Conservation (phyloP, 106 monocot genomes). For the Cymbidium sinense region DNA sequence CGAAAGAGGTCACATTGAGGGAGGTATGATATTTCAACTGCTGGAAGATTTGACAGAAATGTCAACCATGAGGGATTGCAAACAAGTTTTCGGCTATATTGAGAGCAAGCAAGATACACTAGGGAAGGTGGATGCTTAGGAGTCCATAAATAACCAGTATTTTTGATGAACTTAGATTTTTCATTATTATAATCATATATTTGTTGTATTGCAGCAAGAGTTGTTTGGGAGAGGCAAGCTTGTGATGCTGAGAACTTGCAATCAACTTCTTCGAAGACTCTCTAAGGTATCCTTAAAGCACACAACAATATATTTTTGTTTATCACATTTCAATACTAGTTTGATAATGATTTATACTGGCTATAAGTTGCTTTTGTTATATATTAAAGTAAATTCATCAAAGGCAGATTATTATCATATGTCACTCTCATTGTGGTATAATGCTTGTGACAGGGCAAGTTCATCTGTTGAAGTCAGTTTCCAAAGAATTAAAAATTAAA, state of each 20-base stretch:
- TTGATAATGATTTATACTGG: background rate
- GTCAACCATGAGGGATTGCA: constrained; percentile 99
- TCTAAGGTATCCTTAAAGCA: constrained; percentile 57
- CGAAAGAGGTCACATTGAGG: constrained; percentile 94
- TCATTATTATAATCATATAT: background rate
- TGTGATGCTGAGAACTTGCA: constrained; percentile 98
- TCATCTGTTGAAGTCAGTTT: background rate
- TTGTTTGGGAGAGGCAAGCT: constrained; percentile 97
- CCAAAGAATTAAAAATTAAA: background rate
- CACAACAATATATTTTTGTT: background rate
- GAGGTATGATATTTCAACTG: constrained; percentile 98
- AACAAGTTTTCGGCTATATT: constrained; percentile 95
- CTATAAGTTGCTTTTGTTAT: background rate
- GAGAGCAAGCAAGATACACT: constrained; percentile 94
- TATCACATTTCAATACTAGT: background rate
- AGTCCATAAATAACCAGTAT: background rate
- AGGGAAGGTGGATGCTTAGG: constrained; percentile 57
- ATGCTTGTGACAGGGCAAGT: background rate
- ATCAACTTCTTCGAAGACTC: constrained; percentile 93
- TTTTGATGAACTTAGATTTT: background rate
- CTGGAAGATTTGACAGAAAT: constrained; percentile 98
- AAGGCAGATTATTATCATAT: background rate
- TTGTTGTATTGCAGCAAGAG: constrained; percentile 66
- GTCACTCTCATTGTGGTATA: background rate
- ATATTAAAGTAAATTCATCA: background rate